Percentiles rank a stretch among this genome's conserved stretches.
Evolutionary conservation across 1,284 basidiomycete species (phyloP).

Genomic region (Ustilago sp.): DNA sequence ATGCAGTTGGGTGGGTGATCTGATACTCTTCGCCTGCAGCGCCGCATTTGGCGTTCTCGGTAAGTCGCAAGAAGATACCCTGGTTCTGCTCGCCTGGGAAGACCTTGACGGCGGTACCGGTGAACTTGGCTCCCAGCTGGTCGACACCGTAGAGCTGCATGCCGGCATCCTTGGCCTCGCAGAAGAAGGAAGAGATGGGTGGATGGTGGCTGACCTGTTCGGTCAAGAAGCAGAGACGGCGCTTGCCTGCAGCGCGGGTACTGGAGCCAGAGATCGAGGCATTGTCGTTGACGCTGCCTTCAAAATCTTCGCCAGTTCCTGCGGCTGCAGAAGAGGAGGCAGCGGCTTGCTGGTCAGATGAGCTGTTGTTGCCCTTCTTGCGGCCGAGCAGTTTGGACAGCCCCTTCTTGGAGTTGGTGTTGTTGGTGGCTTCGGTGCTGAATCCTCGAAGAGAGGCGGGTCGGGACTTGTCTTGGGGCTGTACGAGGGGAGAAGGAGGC

Average conservation of each 20-base stretch:
- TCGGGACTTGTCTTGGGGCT: conserved; percentile 39
- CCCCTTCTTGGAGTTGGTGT: conserved; percentile 39
- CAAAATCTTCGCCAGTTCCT: conserved; percentile 20
- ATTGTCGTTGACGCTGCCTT: conserved; percentile 24
- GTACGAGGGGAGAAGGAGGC: conserved; percentile 38
- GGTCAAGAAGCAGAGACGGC: conserved; percentile 62
- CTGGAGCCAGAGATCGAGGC: conserved; percentile 37
- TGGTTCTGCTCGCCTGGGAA: conserved; percentile 75
- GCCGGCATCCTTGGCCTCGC: conserved; percentile 60
- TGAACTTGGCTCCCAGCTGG: conserved; percentile 82
- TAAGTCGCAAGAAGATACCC: conserved; percentile 77
- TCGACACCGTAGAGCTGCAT: conserved; percentile 74
- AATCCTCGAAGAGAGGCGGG: conserved; percentile 42
- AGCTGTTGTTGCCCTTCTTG: conserved; percentile 35
- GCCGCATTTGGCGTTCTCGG: conserved; percentile 48
- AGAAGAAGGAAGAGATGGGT: conserved; percentile 84
- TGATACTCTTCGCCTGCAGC: conserved; percentile 71
- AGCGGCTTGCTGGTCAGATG: conserved; percentile 22
- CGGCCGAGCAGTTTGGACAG: conserved; percentile 51
- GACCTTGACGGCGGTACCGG: conserved; percentile 72
- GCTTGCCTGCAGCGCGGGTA: conserved; percentile 24
- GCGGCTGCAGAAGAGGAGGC: conserved; percentile 16
- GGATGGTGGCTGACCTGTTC: conserved; percentile 88
- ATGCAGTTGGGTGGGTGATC: conserved; percentile 88
- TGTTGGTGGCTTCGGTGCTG: conserved; percentile 26